A percentile compares a stretch with the other conserved stretches of the same genome.
phyloP scores from a whole-genome alignment of 345 rosid species.

The Heritiera fomes region DNA sequence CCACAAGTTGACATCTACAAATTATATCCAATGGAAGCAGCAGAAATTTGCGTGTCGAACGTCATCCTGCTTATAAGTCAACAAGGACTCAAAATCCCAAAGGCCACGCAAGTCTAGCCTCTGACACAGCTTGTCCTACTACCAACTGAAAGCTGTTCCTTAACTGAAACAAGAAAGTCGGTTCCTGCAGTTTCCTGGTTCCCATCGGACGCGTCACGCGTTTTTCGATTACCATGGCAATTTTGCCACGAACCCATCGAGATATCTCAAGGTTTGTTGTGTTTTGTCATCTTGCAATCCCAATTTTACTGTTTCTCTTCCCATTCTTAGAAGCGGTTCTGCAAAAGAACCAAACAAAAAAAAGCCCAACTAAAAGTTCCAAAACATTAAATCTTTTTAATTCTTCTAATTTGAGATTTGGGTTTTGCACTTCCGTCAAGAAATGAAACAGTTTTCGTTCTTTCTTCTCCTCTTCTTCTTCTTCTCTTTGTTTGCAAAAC shows the following conservation, averaged over 20 bases:
- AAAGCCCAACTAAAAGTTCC: too few relatives aligned
- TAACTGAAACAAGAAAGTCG: background rate
- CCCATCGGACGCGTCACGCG: background rate
- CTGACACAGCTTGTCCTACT: background rate
- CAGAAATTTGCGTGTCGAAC: too few relatives aligned
- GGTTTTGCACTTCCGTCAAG: background rate
- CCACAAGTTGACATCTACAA: too few relatives aligned
- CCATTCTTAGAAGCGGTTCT: background rate
- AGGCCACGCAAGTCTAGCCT: background rate
- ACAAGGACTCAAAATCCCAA: background rate
- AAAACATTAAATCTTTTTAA: too few relatives aligned
- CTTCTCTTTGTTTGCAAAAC: constrained; percentile 26
- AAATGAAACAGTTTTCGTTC: background rate
- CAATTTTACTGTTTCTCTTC: background rate
- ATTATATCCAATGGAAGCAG: too few relatives aligned
- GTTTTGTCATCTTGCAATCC: background rate
- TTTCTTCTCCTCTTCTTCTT: background rate
- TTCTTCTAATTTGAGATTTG: background rate
- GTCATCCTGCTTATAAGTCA: too few relatives aligned
- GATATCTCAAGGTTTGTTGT: background rate
- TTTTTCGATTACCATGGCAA: background rate
- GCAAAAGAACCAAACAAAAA: background rate
- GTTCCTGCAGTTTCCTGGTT: background rate
- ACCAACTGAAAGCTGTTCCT: background rate
- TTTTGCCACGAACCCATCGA: background rate